Percentiles rank a stretch among this genome's conserved stretches.
These are phyloP conservation scores for Amylostereum areolatum DNA, from an alignment of 1,284 basidiomycete species.

Conservation along the genomic window DNA sequence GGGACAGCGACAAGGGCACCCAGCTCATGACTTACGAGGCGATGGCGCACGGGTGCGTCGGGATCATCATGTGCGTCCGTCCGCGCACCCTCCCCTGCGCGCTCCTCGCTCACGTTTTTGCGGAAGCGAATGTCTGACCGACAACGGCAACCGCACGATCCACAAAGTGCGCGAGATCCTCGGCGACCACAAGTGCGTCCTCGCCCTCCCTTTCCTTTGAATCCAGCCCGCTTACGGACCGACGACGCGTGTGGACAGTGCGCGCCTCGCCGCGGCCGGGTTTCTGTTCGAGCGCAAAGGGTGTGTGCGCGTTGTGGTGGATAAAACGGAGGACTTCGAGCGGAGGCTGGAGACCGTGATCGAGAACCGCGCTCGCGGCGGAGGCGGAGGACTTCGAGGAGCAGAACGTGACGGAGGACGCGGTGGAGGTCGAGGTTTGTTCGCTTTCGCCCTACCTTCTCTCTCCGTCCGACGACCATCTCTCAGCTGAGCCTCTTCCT, in stretches of 20 bases:
- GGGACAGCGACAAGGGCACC: slow-evolving; percentile 44
- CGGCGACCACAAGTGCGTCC: slow-evolving; percentile 48
- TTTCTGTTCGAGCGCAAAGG: slow-evolving; percentile 76
- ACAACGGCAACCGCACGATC: slow-evolving; percentile 69
- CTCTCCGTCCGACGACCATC: background rate
- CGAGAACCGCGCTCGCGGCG: slow-evolving; percentile 38
- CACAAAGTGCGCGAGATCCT: slow-evolving; percentile 60
- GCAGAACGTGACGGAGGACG: slow-evolving; percentile 26
- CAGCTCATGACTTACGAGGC: slow-evolving; percentile 66
- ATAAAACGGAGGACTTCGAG: slow-evolving; percentile 39
- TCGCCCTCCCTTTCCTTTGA: background rate
- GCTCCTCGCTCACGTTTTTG: slow-evolving; percentile 12
- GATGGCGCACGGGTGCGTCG: slow-evolving; percentile 62
- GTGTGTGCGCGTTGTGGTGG: slow-evolving; percentile 49
- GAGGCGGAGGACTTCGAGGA: slow-evolving; percentile 53
- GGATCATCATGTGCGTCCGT: slow-evolving; percentile 67
- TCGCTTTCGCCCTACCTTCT: background rate
- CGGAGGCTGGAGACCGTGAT: slow-evolving; percentile 42
- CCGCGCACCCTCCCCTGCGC: background rate
- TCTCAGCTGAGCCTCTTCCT: slow-evolving; percentile 3
- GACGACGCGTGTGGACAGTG: slow-evolving; percentile 32
- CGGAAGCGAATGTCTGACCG: slow-evolving; percentile 69
- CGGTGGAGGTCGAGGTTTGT: slow-evolving; percentile 39
- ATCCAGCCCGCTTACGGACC: background rate
- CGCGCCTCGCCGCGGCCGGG: slow-evolving; percentile 64